Percentiles rank a stretch among this genome's conserved stretches.
These are phyloP conservation scores for Graphilbum ipis-grandicollis DNA, from an alignment of 2,329 filamentous ascomycete genomes.

Conservation along the genomic window DNA sequence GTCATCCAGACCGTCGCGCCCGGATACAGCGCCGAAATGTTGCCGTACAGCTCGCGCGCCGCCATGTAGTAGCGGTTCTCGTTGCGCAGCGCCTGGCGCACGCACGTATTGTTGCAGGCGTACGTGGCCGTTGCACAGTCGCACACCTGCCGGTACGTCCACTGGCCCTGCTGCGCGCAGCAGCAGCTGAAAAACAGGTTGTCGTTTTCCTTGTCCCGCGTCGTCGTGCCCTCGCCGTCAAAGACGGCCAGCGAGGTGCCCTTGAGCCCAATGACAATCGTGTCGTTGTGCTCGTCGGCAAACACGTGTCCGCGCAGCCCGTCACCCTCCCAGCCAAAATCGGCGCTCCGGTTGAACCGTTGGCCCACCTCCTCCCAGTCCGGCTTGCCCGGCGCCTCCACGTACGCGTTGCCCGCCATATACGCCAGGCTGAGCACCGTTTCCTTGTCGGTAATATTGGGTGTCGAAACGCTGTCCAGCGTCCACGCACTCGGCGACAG, in stretches of 20 bases:
- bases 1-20: slow-evolving; percentile 72
- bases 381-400: slow-evolving; percentile 48
- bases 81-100: slow-evolving; percentile 53
- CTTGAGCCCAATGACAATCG: slow-evolving; percentile 82
- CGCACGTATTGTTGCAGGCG: slow-evolving; percentile 82
- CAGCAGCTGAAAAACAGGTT: slow-evolving; percentile 98
- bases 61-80: slow-evolving; percentile 89
- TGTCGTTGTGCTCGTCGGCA: slow-evolving; percentile 69
- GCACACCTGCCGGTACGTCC: slow-evolving; percentile 81
- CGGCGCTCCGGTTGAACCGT: slow-evolving; percentile 68
- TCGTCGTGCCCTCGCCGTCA: slow-evolving; percentile 91
- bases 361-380: slow-evolving; percentile 73
- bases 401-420: slow-evolving; percentile 84
- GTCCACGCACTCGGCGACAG: slow-evolving; percentile 67
- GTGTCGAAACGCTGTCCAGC: slow-evolving; percentile 58
- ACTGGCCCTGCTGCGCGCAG: slow-evolving; percentile 83
- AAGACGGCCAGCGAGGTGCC: slow-evolving; percentile 83
- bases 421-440: slow-evolving; percentile 71
- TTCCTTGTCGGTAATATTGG: slow-evolving; percentile 70
- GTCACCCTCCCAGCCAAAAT: slow-evolving; percentile 86
- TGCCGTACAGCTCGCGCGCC: slow-evolving; percentile 75
- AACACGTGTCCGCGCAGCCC: slow-evolving; percentile 87
- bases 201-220: slow-evolving; percentile 94
- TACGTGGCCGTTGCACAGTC: slow-evolving; percentile 80
- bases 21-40: slow-evolving; percentile 80